A percentile compares a stretch with the other conserved stretches of the same genome.
Conservation (phyloP, 75 land plant genomes). For the Ceratopteris richardii region DNA sequence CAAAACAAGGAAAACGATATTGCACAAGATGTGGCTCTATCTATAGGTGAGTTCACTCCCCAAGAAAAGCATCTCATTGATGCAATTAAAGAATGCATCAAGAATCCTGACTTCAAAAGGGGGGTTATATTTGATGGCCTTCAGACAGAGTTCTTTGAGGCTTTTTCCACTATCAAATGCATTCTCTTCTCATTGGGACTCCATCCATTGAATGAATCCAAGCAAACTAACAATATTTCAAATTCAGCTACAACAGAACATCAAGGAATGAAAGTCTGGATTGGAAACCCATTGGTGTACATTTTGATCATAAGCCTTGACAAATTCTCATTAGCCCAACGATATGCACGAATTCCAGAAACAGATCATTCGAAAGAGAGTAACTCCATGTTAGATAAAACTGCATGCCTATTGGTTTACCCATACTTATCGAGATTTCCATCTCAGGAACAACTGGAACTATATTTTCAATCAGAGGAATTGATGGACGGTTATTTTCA, state of each 20-base stretch:
- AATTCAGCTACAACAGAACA: constrained; percentile 3
- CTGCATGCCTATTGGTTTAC: constrained; percentile 8
- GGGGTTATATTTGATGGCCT: constrained; percentile 31
- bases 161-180: constrained; percentile 8
- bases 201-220: neutral
- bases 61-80: neutral
- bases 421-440: constrained; percentile 24
- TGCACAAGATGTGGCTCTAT: neutral
- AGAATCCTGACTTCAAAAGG: constrained; percentile 10
- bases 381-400: constrained; percentile 5
- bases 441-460: constrained; percentile 19
- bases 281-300: constrained; percentile 14
- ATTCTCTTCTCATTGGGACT: constrained; percentile 17
- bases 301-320: constrained; percentile 2
- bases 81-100: constrained; percentile 4
- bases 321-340: constrained; percentile 3
- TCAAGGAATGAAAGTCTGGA: constrained; percentile 9
- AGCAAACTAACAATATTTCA: neutral
- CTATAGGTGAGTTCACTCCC: neutral
- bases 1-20: neutral
- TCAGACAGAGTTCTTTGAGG: constrained; percentile 8
- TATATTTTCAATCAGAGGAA: constrained; percentile 12
- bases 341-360: constrained; percentile 10
- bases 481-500: constrained; percentile 11
- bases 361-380: constrained; percentile 2